These are phyloP conservation scores for Leccinum broughii DNA, from an alignment of 768 basidiomycete genomes.

Conservation along the genomic window DNA sequence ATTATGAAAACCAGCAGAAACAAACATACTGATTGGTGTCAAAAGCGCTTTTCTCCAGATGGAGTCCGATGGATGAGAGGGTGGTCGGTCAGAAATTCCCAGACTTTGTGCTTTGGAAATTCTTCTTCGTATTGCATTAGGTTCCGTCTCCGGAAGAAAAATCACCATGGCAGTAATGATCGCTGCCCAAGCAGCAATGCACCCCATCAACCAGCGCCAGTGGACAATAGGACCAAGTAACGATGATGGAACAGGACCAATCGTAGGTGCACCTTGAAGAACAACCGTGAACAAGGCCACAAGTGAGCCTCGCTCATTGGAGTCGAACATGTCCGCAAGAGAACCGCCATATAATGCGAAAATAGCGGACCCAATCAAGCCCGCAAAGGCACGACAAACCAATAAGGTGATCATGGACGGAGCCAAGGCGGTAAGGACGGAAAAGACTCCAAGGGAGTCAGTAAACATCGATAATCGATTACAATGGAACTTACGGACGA, in stretches of 20 bases:
- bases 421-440: conserved; percentile 20
- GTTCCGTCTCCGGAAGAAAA: conserved; percentile 26
- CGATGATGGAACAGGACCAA: conserved; percentile 29
- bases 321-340: conserved; percentile 25
- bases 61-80: background rate
- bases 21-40: conserved; percentile 19
- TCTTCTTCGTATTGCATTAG: conserved; percentile 17
- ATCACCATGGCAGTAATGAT: conserved; percentile 18
- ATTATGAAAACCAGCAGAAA: background rate
- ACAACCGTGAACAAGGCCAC: conserved; percentile 27
- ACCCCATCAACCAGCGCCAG: conserved; percentile 27
- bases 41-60: conserved; percentile 17
- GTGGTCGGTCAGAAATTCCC: background rate
- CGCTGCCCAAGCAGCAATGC: conserved; percentile 20
- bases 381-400: conserved; percentile 21
- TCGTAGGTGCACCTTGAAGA: conserved; percentile 28
- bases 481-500: conserved; percentile 11
- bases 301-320: conserved; percentile 25
- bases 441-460: conserved; percentile 19
- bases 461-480: background rate
- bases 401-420: conserved; percentile 19
- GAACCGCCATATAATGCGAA: conserved; percentile 28
- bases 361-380: conserved; percentile 22
- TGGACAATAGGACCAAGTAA: conserved; percentile 20
- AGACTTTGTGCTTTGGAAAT: conserved; percentile 6